Conservation (phyloP, 2,329 filamentous ascomycete species). For the Paraphaeosphaeria sporulosa region DNA sequence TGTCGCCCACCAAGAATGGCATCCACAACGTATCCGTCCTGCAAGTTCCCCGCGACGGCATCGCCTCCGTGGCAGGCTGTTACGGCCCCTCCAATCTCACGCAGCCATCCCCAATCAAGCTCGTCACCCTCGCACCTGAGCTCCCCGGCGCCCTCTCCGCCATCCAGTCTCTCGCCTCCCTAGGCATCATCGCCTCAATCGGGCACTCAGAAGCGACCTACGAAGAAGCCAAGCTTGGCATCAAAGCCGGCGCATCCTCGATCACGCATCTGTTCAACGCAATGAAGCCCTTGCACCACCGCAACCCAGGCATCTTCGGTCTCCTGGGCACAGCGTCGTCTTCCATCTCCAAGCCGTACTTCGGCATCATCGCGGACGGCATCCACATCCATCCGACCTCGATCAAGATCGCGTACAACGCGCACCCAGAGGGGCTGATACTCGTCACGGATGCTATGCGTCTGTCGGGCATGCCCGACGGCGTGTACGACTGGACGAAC, state of each 20-base stretch:
- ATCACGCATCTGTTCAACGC: conserved; percentile 95
- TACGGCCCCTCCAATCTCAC: conserved; percentile 76
- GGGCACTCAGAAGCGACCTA: conserved; percentile 90
- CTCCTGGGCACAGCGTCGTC: conserved; percentile 67
- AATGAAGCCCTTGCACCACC: conserved; percentile 88
- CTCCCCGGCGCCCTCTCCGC: conserved; percentile 71
- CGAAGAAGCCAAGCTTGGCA: conserved; percentile 76
- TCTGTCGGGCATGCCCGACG: conserved; percentile 82
- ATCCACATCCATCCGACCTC: conserved; percentile 89
- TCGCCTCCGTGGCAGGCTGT: conserved; percentile 72
- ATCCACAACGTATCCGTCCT: conserved; percentile 82
- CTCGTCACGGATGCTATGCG: conserved; percentile 94
- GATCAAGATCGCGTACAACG: conserved; percentile 87
- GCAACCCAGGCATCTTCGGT: conserved; percentile 89
- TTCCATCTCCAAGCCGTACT: conserved; percentile 69
- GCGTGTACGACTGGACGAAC: conserved; percentile 86
- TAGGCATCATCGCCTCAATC: conserved; percentile 78
- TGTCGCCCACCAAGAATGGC: conserved; percentile 83
- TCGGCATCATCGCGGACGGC: conserved; percentile 89
- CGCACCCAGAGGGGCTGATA: conserved; percentile 83
- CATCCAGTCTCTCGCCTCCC: conserved; percentile 70
- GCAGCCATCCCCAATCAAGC: conserved; percentile 64
- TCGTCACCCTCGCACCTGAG: conserved; percentile 89
- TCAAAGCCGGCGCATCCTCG: conserved; percentile 82
- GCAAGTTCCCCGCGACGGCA: conserved; percentile 64